These are phyloP conservation scores for Mallotus nudiflorus DNA, from an alignment of 345 rosid species.

Conservation along the genomic window DNA sequence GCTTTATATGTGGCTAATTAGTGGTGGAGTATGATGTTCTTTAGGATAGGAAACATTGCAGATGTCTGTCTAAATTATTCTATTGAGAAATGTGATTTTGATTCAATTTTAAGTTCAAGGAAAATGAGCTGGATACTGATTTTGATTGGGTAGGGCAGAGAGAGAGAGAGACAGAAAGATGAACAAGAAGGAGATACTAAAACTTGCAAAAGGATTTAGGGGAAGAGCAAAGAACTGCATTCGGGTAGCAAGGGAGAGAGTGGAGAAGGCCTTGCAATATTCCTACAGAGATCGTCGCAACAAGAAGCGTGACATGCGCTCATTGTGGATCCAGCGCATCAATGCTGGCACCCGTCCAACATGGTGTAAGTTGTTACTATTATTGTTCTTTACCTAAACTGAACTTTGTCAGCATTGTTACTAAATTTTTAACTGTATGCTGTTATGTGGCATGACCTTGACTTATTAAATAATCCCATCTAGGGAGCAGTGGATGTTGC, in stretches of 20 bases:
- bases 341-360: constrained; percentile 88
- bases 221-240: constrained; percentile 96
- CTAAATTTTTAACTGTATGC: too few species aligned
- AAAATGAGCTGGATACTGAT: not conserved
- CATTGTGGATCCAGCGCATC: constrained; percentile 95
- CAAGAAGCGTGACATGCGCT: constrained; percentile 96
- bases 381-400: too few species aligned
- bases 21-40: too few species aligned
- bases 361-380: constrained; percentile 51
- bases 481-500: too few species aligned
- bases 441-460: too few species aligned
- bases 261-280: constrained; percentile 94
- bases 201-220: constrained; percentile 89
- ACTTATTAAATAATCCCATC: too few species aligned
- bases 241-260: constrained; percentile 87
- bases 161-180: constrained; percentile 22
- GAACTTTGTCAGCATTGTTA: too few species aligned
- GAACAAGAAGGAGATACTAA: constrained; percentile 86
- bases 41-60: too few species aligned
- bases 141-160: not conserved
- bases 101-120: not conserved
- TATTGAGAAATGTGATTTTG: too few species aligned
- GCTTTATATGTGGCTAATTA: too few species aligned
- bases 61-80: too few species aligned
- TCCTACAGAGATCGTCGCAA: constrained; percentile 93